These are phyloP conservation scores for Claviceps sp. DNA, from an alignment of 2,329 filamentous ascomycete genomes.

Conservation along the genomic window DNA sequence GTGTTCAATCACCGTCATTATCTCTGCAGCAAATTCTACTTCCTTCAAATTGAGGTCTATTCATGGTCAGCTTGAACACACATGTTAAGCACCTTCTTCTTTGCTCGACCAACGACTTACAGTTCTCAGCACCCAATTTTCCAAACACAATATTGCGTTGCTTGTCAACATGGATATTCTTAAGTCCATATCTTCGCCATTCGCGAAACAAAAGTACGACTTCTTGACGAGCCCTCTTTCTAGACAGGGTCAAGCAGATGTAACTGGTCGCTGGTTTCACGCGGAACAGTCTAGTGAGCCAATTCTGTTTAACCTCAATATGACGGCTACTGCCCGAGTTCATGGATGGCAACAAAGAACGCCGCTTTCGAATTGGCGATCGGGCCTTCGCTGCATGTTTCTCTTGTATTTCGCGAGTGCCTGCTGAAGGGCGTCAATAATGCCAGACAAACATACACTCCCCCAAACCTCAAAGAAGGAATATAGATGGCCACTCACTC, in stretches of 20 bases:
- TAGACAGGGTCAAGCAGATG: slow-evolving; percentile 59
- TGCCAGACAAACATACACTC: background rate
- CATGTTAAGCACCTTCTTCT: background rate
- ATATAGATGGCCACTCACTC: slow-evolving; percentile 17
- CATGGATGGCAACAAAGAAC: slow-evolving; percentile 20
- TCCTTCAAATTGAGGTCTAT: slow-evolving; percentile 69
- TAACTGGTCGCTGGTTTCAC: slow-evolving; percentile 71
- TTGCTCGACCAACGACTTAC: slow-evolving; percentile 36
- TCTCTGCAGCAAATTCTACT: slow-evolving; percentile 75
- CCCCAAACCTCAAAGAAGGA: background rate
- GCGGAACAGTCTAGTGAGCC: slow-evolving; percentile 79
- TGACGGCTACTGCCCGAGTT: slow-evolving; percentile 30
- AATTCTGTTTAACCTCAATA: slow-evolving; percentile 63
- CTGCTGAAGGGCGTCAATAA: slow-evolving; percentile 1
- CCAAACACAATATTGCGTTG: slow-evolving; percentile 68
- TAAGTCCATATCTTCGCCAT: slow-evolving; percentile 73
- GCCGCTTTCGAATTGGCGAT: slow-evolving; percentile 6
- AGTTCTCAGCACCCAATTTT: slow-evolving; percentile 61
- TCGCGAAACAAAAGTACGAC: slow-evolving; percentile 61
- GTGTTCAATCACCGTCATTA: slow-evolving; percentile 82
- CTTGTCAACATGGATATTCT: slow-evolving; percentile 67
- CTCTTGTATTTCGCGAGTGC: background rate
- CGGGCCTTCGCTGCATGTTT: slow-evolving; percentile 4
- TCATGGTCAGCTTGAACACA: slow-evolving; percentile 8
- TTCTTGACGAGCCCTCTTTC: slow-evolving; percentile 61